phyloP scores from a whole-genome alignment of 306 rosid genomes.

The Trichosanthes truncata region DNA sequence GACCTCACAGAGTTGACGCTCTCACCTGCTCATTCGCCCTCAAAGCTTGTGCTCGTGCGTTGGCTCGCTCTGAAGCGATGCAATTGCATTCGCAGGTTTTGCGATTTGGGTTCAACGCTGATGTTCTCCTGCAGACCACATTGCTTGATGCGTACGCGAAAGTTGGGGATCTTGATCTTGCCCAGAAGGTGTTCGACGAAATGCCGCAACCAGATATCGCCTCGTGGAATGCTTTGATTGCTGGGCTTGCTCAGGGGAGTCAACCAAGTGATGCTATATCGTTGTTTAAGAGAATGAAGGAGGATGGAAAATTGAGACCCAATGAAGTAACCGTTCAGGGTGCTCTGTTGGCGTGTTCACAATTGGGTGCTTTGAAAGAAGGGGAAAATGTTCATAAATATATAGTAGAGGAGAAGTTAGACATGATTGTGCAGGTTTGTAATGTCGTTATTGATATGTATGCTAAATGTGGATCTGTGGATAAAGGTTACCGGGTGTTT shows the following conservation, averaged over 20 bases:
- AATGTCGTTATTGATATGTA: slow-evolving; percentile 84
- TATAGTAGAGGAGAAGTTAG: slow-evolving; percentile 40
- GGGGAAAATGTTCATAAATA: slow-evolving; percentile 47
- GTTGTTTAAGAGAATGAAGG: slow-evolving; percentile 57
- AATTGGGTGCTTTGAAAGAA: slow-evolving; percentile 62
- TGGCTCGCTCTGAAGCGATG: slow-evolving; percentile 46
- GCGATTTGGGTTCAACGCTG: slow-evolving; percentile 49
- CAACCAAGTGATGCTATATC: slow-evolving; percentile 49
- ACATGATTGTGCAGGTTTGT: slow-evolving; percentile 55
- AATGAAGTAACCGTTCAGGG: slow-evolving; percentile 68
- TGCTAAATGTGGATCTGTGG: slow-evolving; percentile 67
- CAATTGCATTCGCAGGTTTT: slow-evolving; percentile 61
- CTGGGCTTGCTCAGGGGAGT: slow-evolving; percentile 79
- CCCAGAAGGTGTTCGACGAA: slow-evolving; percentile 70
- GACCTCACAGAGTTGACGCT: slow-evolving; percentile 45
- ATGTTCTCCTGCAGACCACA: slow-evolving; percentile 49
- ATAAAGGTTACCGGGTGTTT: slow-evolving; percentile 56
- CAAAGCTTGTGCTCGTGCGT: slow-evolving; percentile 76
- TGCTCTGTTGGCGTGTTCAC: slow-evolving; percentile 68
- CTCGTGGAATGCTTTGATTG: slow-evolving; percentile 69
- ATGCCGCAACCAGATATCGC: slow-evolving; percentile 57
- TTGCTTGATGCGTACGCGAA: slow-evolving; percentile 69
- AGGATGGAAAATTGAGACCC: slow-evolving; percentile 48
- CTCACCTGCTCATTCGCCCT: slow-evolving; percentile 70
- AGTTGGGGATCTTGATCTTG: slow-evolving; percentile 42